These are phyloP conservation scores for Antitrichia curtipendula DNA, from an alignment of 225 moss, liverwort and hornwort genomes.

Conservation along the genomic window DNA sequence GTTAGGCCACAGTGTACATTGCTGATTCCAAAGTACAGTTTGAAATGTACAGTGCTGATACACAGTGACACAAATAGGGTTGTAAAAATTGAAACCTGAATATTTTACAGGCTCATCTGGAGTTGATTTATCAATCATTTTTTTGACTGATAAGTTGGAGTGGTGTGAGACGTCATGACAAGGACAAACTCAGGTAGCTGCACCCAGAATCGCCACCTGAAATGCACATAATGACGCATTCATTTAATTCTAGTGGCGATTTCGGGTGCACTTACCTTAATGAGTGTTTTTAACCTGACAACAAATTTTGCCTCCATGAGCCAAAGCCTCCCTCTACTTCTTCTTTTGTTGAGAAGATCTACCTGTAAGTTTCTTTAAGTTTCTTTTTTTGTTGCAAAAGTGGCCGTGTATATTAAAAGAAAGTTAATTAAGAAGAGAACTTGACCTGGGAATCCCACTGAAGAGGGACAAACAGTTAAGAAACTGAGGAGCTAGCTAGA, in stretches of 20 bases:
- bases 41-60: not conserved
- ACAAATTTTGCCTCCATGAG: not conserved
- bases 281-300: not conserved
- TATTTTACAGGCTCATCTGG: no score
- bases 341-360: not conserved
- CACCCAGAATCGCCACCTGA: not conserved
- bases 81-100: not conserved
- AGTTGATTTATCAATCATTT: no score
- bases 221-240: not conserved
- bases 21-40: not conserved
- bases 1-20: no score
- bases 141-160: not conserved
- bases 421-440: not conserved
- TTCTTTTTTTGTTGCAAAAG: not conserved
- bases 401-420: not conserved
- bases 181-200: no score
- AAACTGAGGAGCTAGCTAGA: not conserved
- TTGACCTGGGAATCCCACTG: not conserved
- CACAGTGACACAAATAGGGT: not conserved
- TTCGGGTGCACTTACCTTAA: not conserved
- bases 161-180: not conserved
- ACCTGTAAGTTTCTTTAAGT: not conserved
- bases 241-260: no score
- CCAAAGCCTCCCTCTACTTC: not conserved
- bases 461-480: not conserved